Evolutionary conservation across 1,284 basidiomycete genomes (phyloP).

Genomic region (Cryptococcus floricola): DNA sequence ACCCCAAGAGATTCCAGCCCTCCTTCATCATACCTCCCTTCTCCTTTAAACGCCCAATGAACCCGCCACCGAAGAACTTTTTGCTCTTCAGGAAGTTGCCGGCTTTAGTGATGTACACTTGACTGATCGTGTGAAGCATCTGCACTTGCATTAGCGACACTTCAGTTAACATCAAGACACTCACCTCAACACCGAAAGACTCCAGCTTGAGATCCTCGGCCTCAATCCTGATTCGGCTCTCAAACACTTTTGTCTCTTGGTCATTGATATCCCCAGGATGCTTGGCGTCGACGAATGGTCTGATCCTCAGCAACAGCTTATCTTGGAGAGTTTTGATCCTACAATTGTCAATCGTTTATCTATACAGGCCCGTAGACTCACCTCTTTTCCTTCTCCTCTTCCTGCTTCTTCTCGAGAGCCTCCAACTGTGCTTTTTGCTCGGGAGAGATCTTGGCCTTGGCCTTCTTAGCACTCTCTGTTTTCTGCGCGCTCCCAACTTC

Average conservation of each 20-base stretch:
- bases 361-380: conserved; percentile 22
- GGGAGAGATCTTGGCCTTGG: conserved; percentile 62
- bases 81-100: conserved; percentile 86
- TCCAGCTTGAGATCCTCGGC: conserved; percentile 96
- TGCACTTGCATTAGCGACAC: conserved; percentile 30
- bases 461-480: conserved; percentile 52
- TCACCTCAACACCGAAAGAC: conserved; percentile 93
- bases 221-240: conserved; percentile 73
- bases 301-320: conserved; percentile 75
- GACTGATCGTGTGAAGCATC: conserved; percentile 80
- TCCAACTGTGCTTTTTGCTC: conserved; percentile 81
- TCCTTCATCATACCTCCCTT: conserved; percentile 89
- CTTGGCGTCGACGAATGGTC: conserved; percentile 84
- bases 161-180: conserved; percentile 10
- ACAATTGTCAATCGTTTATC: neutral
- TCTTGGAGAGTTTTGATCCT: conserved; percentile 62
- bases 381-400: conserved; percentile 72
- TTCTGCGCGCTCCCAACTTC: conserved; percentile 12
- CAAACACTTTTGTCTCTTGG: conserved; percentile 73
- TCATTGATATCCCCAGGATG: conserved; percentile 82
- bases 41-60: conserved; percentile 92
- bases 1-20: conserved; percentile 87
- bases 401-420: conserved; percentile 72
- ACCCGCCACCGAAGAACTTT: conserved; percentile 75
- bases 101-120: conserved; percentile 88